phyloP scores from a whole-genome alignment of 768 basidiomycete species.

The Gymnopilus junonius region DNA sequence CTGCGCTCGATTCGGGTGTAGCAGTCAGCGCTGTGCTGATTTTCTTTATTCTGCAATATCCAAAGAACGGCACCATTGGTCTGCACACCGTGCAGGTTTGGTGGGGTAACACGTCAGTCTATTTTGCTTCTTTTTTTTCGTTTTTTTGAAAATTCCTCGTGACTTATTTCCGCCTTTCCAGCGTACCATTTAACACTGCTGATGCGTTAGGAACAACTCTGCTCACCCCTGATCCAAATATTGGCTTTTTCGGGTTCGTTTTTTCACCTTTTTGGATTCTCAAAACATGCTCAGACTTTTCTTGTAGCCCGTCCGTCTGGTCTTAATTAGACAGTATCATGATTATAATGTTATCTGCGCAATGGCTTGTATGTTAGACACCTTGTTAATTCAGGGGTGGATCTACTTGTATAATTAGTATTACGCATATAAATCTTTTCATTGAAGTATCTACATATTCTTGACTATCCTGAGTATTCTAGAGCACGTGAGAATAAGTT shows the following conservation, averaged over 20 bases:
- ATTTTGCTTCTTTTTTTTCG: slow-evolving; percentile 4
- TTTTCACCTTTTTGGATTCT: not conserved
- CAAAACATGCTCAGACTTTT: not conserved
- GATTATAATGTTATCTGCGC: slow-evolving; percentile 2
- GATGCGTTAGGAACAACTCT: slow-evolving; percentile 44
- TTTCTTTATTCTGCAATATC: slow-evolving; percentile 70
- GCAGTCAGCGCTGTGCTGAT: slow-evolving; percentile 58
- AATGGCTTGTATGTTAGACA: not conserved
- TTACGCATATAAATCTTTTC: not conserved
- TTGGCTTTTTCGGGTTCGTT: slow-evolving; percentile 25
- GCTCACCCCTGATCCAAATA: slow-evolving; percentile 26
- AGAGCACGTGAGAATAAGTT: too few species aligned
- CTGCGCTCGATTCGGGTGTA: slow-evolving; percentile 73
- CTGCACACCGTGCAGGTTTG: slow-evolving; percentile 54
- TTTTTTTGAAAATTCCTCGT: not conserved
- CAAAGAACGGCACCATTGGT: slow-evolving; percentile 63
- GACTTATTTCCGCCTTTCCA: slow-evolving; percentile 10
- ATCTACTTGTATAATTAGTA: not conserved
- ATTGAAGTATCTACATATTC: not conserved
- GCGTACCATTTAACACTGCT: slow-evolving; percentile 43
- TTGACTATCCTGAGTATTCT: too few species aligned
- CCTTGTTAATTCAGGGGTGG: slow-evolving; percentile 1
- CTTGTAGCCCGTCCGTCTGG: slow-evolving; percentile 25
- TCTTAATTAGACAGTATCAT: slow-evolving; percentile 9
- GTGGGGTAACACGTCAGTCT: slow-evolving; percentile 72